A percentile compares a stretch with the other conserved stretches of the same genome.
phyloP scores from a whole-genome alignment of 202 grass and related monocot species.

The Setaria viridis region DNA sequence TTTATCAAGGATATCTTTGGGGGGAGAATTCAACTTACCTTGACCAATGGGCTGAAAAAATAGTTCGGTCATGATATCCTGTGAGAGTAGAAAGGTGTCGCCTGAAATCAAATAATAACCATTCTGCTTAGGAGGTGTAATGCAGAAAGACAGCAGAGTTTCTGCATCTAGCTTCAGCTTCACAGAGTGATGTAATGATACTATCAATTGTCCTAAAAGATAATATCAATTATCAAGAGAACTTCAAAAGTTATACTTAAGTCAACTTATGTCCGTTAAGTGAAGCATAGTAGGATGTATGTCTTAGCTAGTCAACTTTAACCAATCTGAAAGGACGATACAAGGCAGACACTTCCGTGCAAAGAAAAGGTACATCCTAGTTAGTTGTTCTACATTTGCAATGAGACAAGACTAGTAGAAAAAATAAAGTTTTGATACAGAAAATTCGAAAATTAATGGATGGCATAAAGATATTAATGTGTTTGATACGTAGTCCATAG shows the following conservation, averaged over 20 bases:
- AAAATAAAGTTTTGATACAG: constrained; percentile 13
- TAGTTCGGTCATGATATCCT: constrained; percentile 84
- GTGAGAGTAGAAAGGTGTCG: constrained; percentile 81
- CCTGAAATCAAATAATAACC: constrained; percentile 67
- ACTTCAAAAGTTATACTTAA: constrained; percentile 5
- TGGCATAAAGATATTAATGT: background rate
- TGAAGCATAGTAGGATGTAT: constrained; percentile 16
- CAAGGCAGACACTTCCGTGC: constrained; percentile 3
- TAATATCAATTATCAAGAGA: background rate
- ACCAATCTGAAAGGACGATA: background rate
- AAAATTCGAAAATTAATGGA: background rate
- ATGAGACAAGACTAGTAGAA: constrained; percentile 17
- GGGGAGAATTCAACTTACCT: constrained; percentile 59
- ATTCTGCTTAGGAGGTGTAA: constrained; percentile 20
- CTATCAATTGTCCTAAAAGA: background rate
- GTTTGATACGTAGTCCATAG: background rate
- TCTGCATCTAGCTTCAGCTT: background rate
- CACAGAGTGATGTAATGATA: background rate
- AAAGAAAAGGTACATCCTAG: background rate
- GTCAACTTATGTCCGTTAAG: constrained; percentile 10
- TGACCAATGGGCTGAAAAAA: constrained; percentile 97
- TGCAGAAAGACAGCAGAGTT: constrained; percentile 19
- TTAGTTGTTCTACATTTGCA: constrained; percentile 10
- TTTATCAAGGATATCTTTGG: constrained; percentile 21
- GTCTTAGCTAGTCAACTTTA: constrained; percentile 20